Conservation (phyloP, 2,329 filamentous ascomycete species). For the Exutisphaerella laricina region DNA sequence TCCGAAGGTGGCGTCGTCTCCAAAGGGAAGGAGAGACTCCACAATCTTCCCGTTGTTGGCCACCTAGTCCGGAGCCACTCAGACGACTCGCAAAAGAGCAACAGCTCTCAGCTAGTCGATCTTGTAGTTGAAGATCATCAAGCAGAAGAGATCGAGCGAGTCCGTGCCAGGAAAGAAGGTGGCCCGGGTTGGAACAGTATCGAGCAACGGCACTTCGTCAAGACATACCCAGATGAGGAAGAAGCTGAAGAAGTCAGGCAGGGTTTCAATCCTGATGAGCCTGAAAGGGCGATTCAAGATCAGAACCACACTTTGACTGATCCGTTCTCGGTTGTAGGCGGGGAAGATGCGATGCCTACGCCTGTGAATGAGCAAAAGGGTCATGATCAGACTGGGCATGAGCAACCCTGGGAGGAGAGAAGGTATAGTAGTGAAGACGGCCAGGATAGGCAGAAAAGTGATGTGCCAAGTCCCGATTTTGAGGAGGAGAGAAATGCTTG, state of each 20-base stretch:
- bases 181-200: constrained; percentile 56
- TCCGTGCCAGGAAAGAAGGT: constrained; percentile 58
- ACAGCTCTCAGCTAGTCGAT: constrained; percentile 60
- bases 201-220: constrained; percentile 50
- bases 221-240: constrained; percentile 45
- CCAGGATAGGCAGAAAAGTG: constrained; percentile 1
- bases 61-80: constrained; percentile 45
- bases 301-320: constrained; percentile 40
- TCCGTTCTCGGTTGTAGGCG: constrained; percentile 41
- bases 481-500: constrained; percentile 28
- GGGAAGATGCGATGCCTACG: constrained; percentile 31
- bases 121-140: constrained; percentile 60
- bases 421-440: constrained; percentile 12
- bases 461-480: constrained; percentile 20
- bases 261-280: constrained; percentile 49
- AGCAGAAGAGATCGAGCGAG: constrained; percentile 57
- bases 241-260: constrained; percentile 49
- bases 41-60: constrained; percentile 31
- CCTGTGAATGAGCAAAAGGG: constrained; percentile 17
- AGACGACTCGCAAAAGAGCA: constrained; percentile 44
- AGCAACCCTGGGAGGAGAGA: constrained; percentile 32
- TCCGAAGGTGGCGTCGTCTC: constrained; percentile 27
- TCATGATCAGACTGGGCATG: constrained; percentile 23
- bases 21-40: constrained; percentile 25
- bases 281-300: constrained; percentile 40